Base-by-base conservation (phyloP, 805 yeast species). In the Lachancea fermentati region DNA sequence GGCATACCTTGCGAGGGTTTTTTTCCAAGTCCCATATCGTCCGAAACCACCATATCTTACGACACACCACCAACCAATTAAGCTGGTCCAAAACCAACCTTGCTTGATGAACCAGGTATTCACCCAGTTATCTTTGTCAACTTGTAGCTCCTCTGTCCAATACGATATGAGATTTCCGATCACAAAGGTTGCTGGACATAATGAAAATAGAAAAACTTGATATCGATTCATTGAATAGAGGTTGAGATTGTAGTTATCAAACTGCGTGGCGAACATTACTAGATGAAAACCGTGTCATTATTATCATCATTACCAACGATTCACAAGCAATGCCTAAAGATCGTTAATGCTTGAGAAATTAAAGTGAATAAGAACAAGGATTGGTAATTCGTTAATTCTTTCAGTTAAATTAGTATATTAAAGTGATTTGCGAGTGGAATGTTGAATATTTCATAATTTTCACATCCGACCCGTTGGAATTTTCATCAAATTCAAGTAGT, bases 71-170 rank as follows among this genome's bases (percentile, higher is more conserved):
- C 55, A 50, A 15, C 54, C 46, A 3, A 71, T 69, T 3, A 73
- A 4, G 0, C 78, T 60, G 1, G 95, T 88, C 97, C 97, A 93
- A 12, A 77, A 70, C 97, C 97, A 93, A 2, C 97, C 97, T 18
- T 71, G 72, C 54, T 91, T 93, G 29, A 91, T 96, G 57, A 93
- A 85, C 5, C 73, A 34, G 15, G 71, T 72, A 60, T 91, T 91
- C 45, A 89, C 55, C 13, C 87, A 24, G 55, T 86, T 87, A 37
- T 74, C 71, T 63, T 85, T 87, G 41, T 78, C 68, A 11, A 43
- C 47, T 32, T 41, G 39, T 14, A 19, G 39, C 33, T 36, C 37
- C 4, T 12, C 16, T 16, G 31, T 30, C 14, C 22, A 22, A 11
- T 32, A 26, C 32, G 49, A 42, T 25, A 51, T 15, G 48, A 78